Evolutionary conservation across 805 yeast genomes (phyloP), one percentile per base, ranked within the genome.

Genomic region (Zygoascus bituminiphila): DNA sequence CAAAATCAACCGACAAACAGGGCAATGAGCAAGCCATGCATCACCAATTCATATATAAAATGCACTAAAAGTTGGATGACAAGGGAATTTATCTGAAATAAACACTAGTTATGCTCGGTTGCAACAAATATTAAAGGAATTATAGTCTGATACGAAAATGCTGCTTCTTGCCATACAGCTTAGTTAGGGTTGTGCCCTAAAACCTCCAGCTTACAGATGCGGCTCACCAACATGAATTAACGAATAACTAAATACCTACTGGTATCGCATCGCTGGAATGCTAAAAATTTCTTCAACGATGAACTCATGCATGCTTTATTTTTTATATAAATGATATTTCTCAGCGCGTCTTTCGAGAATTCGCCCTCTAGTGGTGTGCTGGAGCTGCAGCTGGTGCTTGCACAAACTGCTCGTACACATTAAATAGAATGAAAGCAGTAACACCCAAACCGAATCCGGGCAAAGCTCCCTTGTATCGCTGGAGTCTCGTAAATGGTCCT

Each of bases 381-480:
- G 33, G 10, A 4, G 10, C 33, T 15, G 33, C 33, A 15, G 33
- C 33, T 12, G 33, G 33, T 29, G 33, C n/a, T 36, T 36, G 22
- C 10, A 63, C 56, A 35, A 60, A 54, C 51, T 64, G 58, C 65
- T 83, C 88, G 60, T 78, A 80, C 29, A 78, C 76, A 51, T 77
- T 73, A 62, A 81, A 82, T 20, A 76, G 71, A 26, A 79, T 70
- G 60, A 87, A 87, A 2, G 88, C 93, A 15, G 79, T 88, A 21
- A 81, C 72, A 23, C 89, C 95, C 38, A 81, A 73, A 25, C 87
- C 85, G 45, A 86, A 73, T 2, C 95, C 95, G 3, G 95, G 95
- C 61, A 87, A 77, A 14, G 85, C 74, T 49, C 79, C 79, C 59
- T 74, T 79, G 65, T 79, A 81, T 57, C 93, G 73, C 67, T 81